phyloP scores from a whole-genome alignment of 2,329 filamentous ascomycete genomes.

The Cryphonectria parasitica region DNA sequence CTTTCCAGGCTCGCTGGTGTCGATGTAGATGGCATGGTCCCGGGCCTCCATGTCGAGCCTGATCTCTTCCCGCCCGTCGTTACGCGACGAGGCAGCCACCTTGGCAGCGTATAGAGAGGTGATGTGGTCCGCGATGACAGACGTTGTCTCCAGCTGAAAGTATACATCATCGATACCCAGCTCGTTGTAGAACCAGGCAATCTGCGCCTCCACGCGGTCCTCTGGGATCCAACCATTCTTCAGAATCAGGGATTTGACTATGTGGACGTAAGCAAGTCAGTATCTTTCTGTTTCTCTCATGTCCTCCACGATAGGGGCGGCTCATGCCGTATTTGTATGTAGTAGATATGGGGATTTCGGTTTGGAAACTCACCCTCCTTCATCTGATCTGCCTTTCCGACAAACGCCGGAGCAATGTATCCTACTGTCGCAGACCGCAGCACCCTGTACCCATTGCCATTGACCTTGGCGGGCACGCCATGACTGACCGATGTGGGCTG shows the following conservation, averaged over 20 bases:
- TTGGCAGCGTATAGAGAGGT: slow-evolving; percentile 97
- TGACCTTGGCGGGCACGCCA: slow-evolving; percentile 48
- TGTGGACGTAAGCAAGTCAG: slow-evolving; percentile 8
- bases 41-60: slow-evolving; percentile 91
- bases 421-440: slow-evolving; percentile 89
- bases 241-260: slow-evolving; percentile 80
- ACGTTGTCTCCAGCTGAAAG: slow-evolving; percentile 86
- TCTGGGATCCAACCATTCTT: slow-evolving; percentile 85
- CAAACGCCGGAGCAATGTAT: slow-evolving; percentile 92
- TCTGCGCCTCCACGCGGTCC: slow-evolving; percentile 81
- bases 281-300: slow-evolving; percentile 9
- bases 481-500: slow-evolving; percentile 87
- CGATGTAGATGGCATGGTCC: slow-evolving; percentile 98
- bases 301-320: background rate
- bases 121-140: slow-evolving; percentile 90
- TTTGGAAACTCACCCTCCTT: slow-evolving; percentile 61
- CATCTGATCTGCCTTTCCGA: slow-evolving; percentile 92
- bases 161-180: slow-evolving; percentile 98
- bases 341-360: background rate
- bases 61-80: slow-evolving; percentile 94
- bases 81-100: slow-evolving; percentile 87
- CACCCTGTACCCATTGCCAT: slow-evolving; percentile 69
- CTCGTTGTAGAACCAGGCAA: slow-evolving; percentile 96
- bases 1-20: slow-evolving; percentile 89
- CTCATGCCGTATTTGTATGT: too few species aligned